phyloP scores from a whole-genome alignment of 192 early-diverging fungal species.

The Martensiomyces pterosporus region DNA sequence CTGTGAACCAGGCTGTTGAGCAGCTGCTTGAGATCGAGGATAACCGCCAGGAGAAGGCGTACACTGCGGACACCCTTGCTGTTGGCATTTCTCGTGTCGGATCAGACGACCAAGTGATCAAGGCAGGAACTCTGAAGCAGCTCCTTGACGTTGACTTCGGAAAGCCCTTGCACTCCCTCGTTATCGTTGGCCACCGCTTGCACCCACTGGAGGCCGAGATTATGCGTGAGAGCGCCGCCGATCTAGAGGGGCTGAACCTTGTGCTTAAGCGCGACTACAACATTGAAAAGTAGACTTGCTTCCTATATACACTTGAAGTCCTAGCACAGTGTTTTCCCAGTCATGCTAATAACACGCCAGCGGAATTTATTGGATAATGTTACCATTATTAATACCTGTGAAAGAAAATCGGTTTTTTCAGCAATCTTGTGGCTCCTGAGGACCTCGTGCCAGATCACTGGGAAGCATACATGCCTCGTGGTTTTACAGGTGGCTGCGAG shows the following conservation, averaged over 20 bases:
- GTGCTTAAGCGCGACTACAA: conserved; percentile 64
- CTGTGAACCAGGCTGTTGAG: conserved; percentile 85
- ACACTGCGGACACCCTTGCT: conserved; percentile 72
- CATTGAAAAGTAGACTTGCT: conserved; percentile 25
- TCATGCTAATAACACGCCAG: too few relatives aligned
- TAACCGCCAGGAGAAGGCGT: conserved; percentile 67
- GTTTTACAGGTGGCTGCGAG: too few relatives aligned
- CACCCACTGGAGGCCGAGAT: conserved; percentile 92
- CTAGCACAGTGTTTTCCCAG: too few relatives aligned
- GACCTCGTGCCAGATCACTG: too few relatives aligned
- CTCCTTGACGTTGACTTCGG: conserved; percentile 87
- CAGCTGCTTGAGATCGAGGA: conserved; percentile 94
- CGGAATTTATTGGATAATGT: too few relatives aligned
- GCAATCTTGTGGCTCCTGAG: too few relatives aligned
- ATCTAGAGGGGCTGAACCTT: conserved; percentile 58
- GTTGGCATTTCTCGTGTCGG: conserved; percentile 93
- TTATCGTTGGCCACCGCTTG: conserved; percentile 83
- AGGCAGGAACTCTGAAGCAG: conserved; percentile 82
- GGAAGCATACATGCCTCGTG: too few relatives aligned
- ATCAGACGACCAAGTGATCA: conserved; percentile 74
- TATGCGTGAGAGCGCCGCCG: conserved; percentile 71
- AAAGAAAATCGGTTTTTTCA: too few relatives aligned
- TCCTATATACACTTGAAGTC: too few relatives aligned
- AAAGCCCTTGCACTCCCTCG: conserved; percentile 87
- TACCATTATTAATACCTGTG: too few relatives aligned